Conservation (phyloP, 2,329 filamentous ascomycete species). For the Fusarium nematophilum region DNA sequence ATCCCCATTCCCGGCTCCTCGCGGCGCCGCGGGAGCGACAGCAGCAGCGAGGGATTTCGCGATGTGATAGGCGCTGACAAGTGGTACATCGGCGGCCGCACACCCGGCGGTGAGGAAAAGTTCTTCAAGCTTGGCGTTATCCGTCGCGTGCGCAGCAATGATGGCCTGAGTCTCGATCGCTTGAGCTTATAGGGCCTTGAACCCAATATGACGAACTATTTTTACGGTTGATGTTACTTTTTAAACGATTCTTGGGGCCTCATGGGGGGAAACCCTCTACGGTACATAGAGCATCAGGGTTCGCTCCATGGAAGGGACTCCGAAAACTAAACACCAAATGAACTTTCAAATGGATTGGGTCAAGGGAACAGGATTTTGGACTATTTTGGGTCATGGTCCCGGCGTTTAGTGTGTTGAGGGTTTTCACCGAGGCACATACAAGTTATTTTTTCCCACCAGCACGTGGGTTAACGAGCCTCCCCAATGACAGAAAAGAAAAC, state of each 20-base stretch:
- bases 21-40: conserved; percentile 76
- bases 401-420: conserved; percentile 32
- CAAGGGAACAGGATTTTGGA: conserved; percentile 3
- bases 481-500: conserved; percentile 36
- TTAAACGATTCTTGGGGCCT: conserved; percentile 4
- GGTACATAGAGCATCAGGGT: conserved; percentile 24
- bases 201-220: background rate
- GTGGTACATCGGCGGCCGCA: conserved; percentile 84
- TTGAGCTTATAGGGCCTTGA: conserved; percentile 72
- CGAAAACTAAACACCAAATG: conserved; percentile 18
- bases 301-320: conserved; percentile 13
- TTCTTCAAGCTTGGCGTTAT: conserved; percentile 86
- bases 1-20: conserved; percentile 56
- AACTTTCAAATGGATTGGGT: conserved; percentile 19
- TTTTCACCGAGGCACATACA: conserved; percentile 11
- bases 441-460: conserved; percentile 9
- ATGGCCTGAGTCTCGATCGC: conserved; percentile 79
- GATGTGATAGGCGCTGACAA: conserved; percentile 79
- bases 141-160: conserved; percentile 76
- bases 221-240: background rate
- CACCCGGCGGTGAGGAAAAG: conserved; percentile 79
- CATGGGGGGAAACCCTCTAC: conserved; percentile 9
- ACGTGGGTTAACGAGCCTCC: conserved; percentile 12
- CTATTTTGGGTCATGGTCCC: conserved; percentile 17
- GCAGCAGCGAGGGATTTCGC: conserved; percentile 79